Evolutionary conservation across 2,329 filamentous ascomycete genomes (phyloP).

Genomic region (Cladosporium cucumerinum): DNA sequence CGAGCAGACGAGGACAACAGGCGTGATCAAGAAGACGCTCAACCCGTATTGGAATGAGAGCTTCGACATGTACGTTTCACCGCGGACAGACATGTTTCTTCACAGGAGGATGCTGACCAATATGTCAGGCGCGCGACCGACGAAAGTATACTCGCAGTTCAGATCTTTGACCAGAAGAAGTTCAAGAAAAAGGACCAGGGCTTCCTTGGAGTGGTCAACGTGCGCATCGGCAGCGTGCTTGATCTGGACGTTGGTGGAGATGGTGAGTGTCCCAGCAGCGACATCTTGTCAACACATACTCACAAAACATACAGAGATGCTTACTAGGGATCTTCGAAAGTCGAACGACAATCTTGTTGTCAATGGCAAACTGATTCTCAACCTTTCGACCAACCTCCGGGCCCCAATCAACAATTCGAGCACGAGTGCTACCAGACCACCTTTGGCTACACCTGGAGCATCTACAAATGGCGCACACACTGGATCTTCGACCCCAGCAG

Average conservation of each 20-base stretch:
- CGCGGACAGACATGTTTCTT: background rate
- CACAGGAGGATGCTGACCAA: slow-evolving; percentile 15
- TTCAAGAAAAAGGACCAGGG: slow-evolving; percentile 99
- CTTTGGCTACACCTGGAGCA: slow-evolving; percentile 35
- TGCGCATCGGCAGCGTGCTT: slow-evolving; percentile 90
- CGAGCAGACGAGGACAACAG: slow-evolving; percentile 97
- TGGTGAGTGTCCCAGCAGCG: slow-evolving; percentile 58
- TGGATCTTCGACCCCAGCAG: slow-evolving; percentile 38
- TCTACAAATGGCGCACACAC: slow-evolving; percentile 39
- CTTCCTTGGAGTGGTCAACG: slow-evolving; percentile 95
- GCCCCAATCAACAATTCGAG: slow-evolving; percentile 60
- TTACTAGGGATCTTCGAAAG: slow-evolving; percentile 94
- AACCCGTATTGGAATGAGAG: slow-evolving; percentile 99
- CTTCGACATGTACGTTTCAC: slow-evolving; percentile 77
- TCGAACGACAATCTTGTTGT: slow-evolving; percentile 97
- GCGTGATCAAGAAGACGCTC: slow-evolving; percentile 92
- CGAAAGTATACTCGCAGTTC: slow-evolving; percentile 93
- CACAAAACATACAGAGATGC: slow-evolving; percentile 66
- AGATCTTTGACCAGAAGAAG: slow-evolving; percentile 99
- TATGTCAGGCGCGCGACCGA: slow-evolving; percentile 74
- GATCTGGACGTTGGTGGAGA: slow-evolving; percentile 86
- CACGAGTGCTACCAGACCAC: slow-evolving; percentile 38
- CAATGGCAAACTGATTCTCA: slow-evolving; percentile 95
- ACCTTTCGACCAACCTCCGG: slow-evolving; percentile 85
- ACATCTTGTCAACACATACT: slow-evolving; percentile 13